These are phyloP conservation scores for Chaetoscypha palmicola DNA, from an alignment of 2,329 filamentous ascomycete species.

Conservation along the genomic window DNA sequence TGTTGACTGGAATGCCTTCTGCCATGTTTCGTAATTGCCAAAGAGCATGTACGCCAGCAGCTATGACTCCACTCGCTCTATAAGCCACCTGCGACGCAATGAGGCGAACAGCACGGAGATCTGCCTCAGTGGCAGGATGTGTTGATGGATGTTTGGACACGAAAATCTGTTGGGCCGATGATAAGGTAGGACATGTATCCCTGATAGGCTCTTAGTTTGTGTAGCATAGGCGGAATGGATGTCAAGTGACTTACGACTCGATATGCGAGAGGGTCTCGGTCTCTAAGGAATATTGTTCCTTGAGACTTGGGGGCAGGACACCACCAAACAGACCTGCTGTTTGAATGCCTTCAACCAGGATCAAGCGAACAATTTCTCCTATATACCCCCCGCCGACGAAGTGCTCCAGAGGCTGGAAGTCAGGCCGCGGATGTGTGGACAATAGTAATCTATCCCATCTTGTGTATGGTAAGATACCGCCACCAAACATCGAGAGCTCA, in stretches of 20 bases:
- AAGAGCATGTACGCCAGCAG: constrained; percentile 50
- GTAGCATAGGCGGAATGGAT: not conserved
- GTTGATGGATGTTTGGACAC: constrained; percentile 40
- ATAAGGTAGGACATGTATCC: constrained; percentile 19
- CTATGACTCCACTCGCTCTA: constrained; percentile 53
- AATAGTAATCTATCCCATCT: constrained; percentile 53
- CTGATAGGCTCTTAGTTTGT: constrained; percentile 9
- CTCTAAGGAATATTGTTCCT: constrained; percentile 48
- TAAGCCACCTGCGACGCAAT: constrained; percentile 49
- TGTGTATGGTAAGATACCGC: constrained; percentile 50
- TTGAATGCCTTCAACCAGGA: constrained; percentile 51
- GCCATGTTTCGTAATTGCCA: constrained; percentile 49
- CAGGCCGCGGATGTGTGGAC: constrained; percentile 45
- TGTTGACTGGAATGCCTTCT: constrained; percentile 30
- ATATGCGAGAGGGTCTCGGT: constrained; percentile 50
- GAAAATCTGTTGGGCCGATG: constrained; percentile 41
- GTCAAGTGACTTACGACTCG: constrained; percentile 41
- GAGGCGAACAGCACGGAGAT: constrained; percentile 45
- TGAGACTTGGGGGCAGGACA: constrained; percentile 46
- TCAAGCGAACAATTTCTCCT: constrained; percentile 55
- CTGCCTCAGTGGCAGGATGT: constrained; percentile 38
- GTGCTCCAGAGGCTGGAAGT: constrained; percentile 56
- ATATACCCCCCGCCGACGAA: constrained; percentile 60
- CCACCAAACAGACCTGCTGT: constrained; percentile 49
- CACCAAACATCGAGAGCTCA: constrained; percentile 60